A percentile compares a stretch with the other conserved stretches of the same genome.
Conservation (phyloP, 768 basidiomycete genomes). For the Paxillus ammoniavirescens region DNA sequence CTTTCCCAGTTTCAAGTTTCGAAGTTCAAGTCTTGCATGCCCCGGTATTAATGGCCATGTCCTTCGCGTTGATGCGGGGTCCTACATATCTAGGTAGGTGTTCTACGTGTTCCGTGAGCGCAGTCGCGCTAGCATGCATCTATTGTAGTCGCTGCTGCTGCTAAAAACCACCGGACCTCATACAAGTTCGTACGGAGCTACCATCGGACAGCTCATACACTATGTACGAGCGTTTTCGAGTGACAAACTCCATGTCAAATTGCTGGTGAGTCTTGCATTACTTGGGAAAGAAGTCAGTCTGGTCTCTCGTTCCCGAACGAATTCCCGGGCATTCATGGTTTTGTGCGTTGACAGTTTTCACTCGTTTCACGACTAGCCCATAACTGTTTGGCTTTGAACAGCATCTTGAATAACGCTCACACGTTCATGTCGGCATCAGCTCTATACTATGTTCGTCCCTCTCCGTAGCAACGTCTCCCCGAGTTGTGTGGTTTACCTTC, state of each 20-base stretch:
- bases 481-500: neutral
- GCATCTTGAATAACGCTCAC: slow-evolving; percentile 6
- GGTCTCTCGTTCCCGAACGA: neutral
- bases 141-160: too few species aligned
- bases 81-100: too few species aligned
- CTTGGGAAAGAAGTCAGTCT: neutral
- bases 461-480: neutral
- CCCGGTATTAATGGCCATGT: too few species aligned
- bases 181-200: slow-evolving; percentile 7
- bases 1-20: too few species aligned
- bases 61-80: too few species aligned
- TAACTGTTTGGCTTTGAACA: neutral
- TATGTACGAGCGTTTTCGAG: slow-evolving; percentile 2
- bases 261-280: neutral
- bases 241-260: neutral
- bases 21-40: too few species aligned
- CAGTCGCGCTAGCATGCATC: too few species aligned
- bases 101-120: too few species aligned
- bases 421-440: neutral
- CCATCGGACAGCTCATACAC: slow-evolving; percentile 9
- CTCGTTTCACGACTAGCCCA: neutral
- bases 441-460: neutral
- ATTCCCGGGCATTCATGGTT: slow-evolving; percentile 9
- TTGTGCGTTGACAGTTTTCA: neutral
- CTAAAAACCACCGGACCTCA: too few species aligned